Conservation (phyloP, 208 protist species). For the Porcisia hertigi region DNA sequence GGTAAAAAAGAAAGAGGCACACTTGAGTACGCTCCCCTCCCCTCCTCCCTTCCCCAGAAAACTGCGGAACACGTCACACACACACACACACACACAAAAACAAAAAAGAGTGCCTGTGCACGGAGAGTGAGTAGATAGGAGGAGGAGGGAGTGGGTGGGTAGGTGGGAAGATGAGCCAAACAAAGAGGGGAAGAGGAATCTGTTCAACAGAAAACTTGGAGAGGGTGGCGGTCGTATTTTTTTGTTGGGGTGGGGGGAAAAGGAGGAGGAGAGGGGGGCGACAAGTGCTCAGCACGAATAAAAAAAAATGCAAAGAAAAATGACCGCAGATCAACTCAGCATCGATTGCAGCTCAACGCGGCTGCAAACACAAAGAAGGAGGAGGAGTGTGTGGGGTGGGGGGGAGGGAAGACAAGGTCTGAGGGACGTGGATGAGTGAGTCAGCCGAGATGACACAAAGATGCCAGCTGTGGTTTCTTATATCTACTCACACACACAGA, state of each 20-base stretch:
- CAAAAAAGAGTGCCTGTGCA: neutral
- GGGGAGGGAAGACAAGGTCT: too few species aligned
- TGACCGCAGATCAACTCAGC: neutral
- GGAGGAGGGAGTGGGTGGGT: neutral
- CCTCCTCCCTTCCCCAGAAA: too few species aligned
- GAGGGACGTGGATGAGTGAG: neutral
- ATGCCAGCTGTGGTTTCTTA: too few species aligned
- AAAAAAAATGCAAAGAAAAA: neutral
- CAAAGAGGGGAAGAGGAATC: neutral
- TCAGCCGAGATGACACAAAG: neutral
- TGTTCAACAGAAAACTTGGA: neutral
- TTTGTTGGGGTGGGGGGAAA: neutral
- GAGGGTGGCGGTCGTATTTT: neutral
- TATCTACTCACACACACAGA: neutral
- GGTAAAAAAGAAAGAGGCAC: neutral
- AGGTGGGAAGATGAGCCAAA: too few species aligned
- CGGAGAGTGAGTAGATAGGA: neutral
- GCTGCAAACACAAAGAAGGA: too few species aligned
- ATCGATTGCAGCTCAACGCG: too few species aligned
- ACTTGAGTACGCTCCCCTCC: neutral
- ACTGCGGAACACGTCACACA: neutral
- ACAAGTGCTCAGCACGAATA: neutral
- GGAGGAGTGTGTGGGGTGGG: too few species aligned
- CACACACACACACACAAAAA: neutral
- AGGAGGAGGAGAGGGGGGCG: neutral